Percentiles rank a stretch among this genome's conserved stretches.
Evolutionary conservation across 305 asterid species (phyloP).

Genomic region (Salvia sclarea): DNA sequence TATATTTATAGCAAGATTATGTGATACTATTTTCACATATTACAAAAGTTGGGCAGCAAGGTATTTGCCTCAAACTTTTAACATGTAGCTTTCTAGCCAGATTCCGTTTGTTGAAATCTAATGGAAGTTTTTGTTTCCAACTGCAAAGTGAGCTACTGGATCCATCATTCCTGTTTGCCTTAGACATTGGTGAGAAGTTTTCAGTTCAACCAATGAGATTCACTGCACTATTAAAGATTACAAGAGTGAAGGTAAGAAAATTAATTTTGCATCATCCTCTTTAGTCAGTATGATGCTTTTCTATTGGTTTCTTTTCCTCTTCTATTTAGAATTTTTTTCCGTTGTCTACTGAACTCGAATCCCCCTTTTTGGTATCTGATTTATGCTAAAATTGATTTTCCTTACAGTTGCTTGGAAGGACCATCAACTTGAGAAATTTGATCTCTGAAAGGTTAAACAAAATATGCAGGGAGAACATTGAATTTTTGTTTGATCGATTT

Average conservation of each 20-base stretch:
- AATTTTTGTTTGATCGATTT: conserved; percentile 86
- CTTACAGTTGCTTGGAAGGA: conserved; percentile 88
- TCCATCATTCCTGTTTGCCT: conserved; percentile 90
- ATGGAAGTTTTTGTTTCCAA: conserved; percentile 32
- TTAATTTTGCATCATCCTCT: conserved; percentile 13
- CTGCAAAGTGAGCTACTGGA: conserved; percentile 83
- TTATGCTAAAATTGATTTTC: conserved; percentile 20
- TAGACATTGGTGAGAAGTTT: conserved; percentile 87
- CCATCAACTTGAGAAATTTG: conserved; percentile 92
- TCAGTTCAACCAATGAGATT: conserved; percentile 89
- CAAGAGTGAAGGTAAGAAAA: conserved; percentile 81
- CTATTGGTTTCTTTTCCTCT: neutral
- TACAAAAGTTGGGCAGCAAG: conserved; percentile 99
- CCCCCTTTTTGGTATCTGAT: conserved; percentile 13
- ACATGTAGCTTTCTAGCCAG: conserved; percentile 8
- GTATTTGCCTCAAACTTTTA: conserved; percentile 44
- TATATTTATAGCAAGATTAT: conserved; percentile 78
- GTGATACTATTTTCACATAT: conserved; percentile 81
- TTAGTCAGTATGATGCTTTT: conserved; percentile 8
- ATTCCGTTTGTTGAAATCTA: conserved; percentile 11
- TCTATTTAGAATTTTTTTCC: neutral
- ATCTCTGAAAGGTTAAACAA: conserved; percentile 89
- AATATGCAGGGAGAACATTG: conserved; percentile 84
- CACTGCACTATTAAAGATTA: conserved; percentile 69
- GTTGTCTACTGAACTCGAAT: neutral